A percentile compares a stretch with the other conserved stretches of the same genome.
phyloP scores from a whole-genome alignment of 768 basidiomycete species.

The Saitozyma podzolica region DNA sequence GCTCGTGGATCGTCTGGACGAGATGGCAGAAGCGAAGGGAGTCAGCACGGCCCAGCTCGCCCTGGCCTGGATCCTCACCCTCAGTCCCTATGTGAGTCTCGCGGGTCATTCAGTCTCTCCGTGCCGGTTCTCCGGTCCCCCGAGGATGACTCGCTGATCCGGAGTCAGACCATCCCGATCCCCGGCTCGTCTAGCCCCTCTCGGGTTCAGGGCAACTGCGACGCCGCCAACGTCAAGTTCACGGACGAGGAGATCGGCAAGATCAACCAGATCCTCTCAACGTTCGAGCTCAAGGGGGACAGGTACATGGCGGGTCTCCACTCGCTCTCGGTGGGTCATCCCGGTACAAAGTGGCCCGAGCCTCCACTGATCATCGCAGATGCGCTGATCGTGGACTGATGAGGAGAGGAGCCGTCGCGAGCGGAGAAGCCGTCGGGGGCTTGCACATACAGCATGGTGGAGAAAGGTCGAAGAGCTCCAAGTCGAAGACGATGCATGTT shows the following conservation, averaged over 20 bases:
- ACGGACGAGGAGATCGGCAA: conserved; percentile 55
- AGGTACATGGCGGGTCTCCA: conserved; percentile 19
- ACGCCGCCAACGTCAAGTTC: conserved; percentile 57
- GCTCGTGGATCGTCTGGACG: conserved; percentile 56
- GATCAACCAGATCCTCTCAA: conserved; percentile 52
- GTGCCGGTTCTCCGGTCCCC: neutral
- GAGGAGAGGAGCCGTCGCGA: too few species aligned
- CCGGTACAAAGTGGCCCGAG: too few species aligned
- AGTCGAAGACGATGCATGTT: too few species aligned
- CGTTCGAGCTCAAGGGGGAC: conserved; percentile 31
- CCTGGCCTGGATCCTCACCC: conserved; percentile 53
- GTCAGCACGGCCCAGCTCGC: conserved; percentile 55
- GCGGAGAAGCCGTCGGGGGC: too few species aligned
- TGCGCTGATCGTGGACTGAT: too few species aligned
- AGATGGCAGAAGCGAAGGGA: conserved; percentile 56
- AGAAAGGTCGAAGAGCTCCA: too few species aligned
- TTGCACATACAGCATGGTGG: too few species aligned
- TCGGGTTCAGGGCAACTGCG: conserved; percentile 58
- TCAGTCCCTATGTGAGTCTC: conserved; percentile 41
- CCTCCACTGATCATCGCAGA: too few species aligned
- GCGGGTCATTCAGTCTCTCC: neutral
- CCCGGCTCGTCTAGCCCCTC: conserved; percentile 57
- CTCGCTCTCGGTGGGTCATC: conserved; percentile 3
- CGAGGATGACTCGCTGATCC: conserved; percentile 1
- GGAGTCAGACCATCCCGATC: conserved; percentile 56